A percentile compares a stretch with the other conserved stretches of the same genome.
Evolutionary conservation across 352 stramenopile species (phyloP).

Genomic region (Aphanomyces stellatus): DNA sequence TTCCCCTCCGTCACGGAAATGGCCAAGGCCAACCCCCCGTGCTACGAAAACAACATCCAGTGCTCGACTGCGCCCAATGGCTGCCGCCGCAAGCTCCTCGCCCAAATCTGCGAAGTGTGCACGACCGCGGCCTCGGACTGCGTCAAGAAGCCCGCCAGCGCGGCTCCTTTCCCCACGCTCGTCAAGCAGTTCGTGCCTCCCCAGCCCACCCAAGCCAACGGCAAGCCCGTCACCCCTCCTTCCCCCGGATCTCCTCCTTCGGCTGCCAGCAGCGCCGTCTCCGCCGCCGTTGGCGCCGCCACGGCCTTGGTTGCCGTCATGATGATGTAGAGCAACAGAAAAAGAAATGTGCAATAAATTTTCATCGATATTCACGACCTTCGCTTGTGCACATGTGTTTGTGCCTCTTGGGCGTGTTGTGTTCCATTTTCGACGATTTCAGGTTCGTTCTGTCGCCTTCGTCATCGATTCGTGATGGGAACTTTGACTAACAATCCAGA

Average conservation of each 20-base stretch:
- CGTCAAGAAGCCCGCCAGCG: conserved; percentile 25
- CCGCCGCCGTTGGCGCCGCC: not conserved
- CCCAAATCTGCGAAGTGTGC: conserved; percentile 56
- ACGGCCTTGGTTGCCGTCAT: too few relatives aligned
- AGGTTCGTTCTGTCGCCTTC: too few relatives aligned
- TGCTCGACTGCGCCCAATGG: conserved; percentile 39
- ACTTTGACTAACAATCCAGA: too few relatives aligned
- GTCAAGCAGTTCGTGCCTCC: conserved; percentile 4
- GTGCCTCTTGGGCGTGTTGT: too few relatives aligned
- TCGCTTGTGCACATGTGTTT: too few relatives aligned
- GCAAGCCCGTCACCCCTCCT: not conserved
- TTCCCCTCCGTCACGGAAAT: conserved; percentile 35
- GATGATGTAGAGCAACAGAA: too few relatives aligned
- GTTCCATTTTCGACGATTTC: too few relatives aligned
- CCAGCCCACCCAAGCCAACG: not conserved
- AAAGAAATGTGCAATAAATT: too few relatives aligned
- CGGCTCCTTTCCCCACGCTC: not conserved
- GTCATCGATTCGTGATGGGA: too few relatives aligned
- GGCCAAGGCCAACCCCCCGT: conserved; percentile 38
- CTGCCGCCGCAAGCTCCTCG: conserved; percentile 43
- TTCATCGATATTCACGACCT: too few relatives aligned
- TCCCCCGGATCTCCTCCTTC: not conserved
- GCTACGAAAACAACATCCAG: conserved; percentile 45
- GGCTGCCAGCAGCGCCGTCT: not conserved
- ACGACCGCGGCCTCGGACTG: conserved; percentile 25